phyloP scores from a whole-genome alignment of 352 stramenopile species.

The Aphanomyces astaci region DNA sequence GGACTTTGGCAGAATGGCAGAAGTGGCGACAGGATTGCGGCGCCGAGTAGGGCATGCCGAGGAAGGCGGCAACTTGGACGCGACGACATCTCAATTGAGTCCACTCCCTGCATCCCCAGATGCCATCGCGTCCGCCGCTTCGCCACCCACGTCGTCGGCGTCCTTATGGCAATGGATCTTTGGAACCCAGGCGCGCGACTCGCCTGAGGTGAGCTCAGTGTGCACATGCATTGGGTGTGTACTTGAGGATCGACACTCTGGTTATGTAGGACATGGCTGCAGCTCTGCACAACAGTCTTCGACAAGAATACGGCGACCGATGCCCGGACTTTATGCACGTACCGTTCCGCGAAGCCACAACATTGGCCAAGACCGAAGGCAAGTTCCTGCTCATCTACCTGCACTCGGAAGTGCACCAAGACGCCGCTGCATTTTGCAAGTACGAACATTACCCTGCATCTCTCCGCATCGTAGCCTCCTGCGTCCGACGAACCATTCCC shows the following conservation, averaged over 20 bases:
- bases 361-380: constrained; percentile 59
- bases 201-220: neutral
- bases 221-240: too few relatives aligned
- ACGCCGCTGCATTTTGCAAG: constrained; percentile 65
- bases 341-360: constrained; percentile 76
- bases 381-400: constrained; percentile 82
- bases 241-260: neutral
- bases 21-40: neutral
- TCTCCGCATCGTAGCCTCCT: neutral
- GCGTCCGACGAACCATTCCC: too few relatives aligned
- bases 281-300: constrained; percentile 2
- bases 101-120: neutral
- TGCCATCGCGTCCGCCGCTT: neutral
- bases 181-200: neutral
- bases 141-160: neutral
- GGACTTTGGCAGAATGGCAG: neutral
- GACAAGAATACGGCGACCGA: constrained; percentile 38
- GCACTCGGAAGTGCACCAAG: constrained; percentile 79
- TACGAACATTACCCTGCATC: constrained; percentile 21
- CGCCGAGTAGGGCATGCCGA: neutral
- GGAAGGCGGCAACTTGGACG: neutral
- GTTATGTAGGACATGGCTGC: neutral
- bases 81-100: neutral
- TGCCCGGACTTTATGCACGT: constrained; percentile 71
- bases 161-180: constrained; percentile 11